Base-by-base conservation (phyloP, 768 basidiomycete species). In the Amanita muscaria region DNA sequence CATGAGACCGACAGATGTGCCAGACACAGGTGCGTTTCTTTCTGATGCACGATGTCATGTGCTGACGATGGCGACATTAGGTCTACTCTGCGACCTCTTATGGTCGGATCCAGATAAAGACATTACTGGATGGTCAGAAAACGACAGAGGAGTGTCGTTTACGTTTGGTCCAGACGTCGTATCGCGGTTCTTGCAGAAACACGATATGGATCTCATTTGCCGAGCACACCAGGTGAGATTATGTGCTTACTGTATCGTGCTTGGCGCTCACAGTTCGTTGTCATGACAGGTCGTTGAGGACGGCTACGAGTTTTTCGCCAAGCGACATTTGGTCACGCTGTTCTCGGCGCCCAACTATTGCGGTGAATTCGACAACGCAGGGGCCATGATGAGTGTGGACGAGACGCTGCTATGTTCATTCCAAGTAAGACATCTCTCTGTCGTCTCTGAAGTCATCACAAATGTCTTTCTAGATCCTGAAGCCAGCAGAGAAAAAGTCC, bases 91-190 rank as follows among this genome's bases (percentile, higher is more conserved):
- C 61, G 94, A 99, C 64, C 73, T 99, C 40, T 69, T 99, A 58
- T 99, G 94, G 94, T 94, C 94, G 44, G 94, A 99, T 68, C 94
- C 94, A 29, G 94, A 98, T 73, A 97, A 98, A 65, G 94, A 97
- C 60, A 97, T 98, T 61, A 93, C 90, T 11, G 94, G 94, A 5
- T 99, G 94, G 94, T 91, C 89, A 62, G 94, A 99, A 71, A 99
- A 99, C 62, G 94, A 99, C 64, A 79, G 94, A 59, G 94, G 94
- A 47, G 94, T 99, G 40, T 96, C 92, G 32, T 99, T 99, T 67
- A 98, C 94, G 18, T 99, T 97, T 64, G 94, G 94, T 6, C 91
- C 93, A 18, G 94, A 98, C 60, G 94, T 99, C 38, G 94, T 99
- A 42, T 89, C 90, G 54, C 78, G 94, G 56, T 99, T 99, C 77